Conservation (phyloP, 352 stramenopile species). For the Saprolegnia diclina region DNA sequence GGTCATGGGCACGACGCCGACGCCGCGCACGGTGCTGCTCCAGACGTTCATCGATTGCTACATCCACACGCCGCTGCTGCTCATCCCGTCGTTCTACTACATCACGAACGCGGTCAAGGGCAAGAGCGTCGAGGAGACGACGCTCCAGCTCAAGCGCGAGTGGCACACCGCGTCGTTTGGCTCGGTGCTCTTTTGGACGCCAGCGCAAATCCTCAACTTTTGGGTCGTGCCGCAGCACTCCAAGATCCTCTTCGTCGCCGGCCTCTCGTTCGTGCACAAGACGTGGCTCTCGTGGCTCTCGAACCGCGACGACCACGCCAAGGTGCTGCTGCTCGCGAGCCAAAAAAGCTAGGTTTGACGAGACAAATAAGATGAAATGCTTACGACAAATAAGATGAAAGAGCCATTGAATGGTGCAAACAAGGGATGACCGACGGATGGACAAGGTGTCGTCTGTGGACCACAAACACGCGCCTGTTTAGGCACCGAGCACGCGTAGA, state of each 20-base stretch:
- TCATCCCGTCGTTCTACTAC: constrained; percentile 24
- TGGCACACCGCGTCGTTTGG: constrained; percentile 24
- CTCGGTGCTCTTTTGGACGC: constrained; percentile 26
- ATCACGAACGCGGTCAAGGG: constrained; percentile 26
- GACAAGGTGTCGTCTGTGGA: too few species aligned
- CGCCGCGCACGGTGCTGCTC: constrained; percentile 12
- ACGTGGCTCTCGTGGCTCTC: constrained; percentile 26
- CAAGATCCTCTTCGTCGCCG: constrained; percentile 28
- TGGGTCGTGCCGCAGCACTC: constrained; percentile 24
- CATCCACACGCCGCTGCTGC: constrained; percentile 15
- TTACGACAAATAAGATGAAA: too few species aligned
- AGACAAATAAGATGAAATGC: too few species aligned
- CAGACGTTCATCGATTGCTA: constrained; percentile 27
- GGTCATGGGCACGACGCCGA: constrained; percentile 23
- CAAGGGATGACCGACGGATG: too few species aligned
- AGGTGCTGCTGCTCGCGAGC: neutral
- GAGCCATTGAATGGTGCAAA: too few species aligned
- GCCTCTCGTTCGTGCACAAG: constrained; percentile 25
- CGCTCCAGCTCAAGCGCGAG: constrained; percentile 18
- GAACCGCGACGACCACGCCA: constrained; percentile 19
- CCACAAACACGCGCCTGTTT: too few species aligned
- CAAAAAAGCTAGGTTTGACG: too few species aligned
- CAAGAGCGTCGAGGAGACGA: constrained; percentile 20
- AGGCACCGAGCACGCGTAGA: neutral
- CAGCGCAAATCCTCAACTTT: constrained; percentile 23